A percentile compares a stretch with the other conserved stretches of the same genome.
phyloP scores from a whole-genome alignment of 192 early-diverging fungal species.

The Gaertneriomyces semiglobifer region DNA sequence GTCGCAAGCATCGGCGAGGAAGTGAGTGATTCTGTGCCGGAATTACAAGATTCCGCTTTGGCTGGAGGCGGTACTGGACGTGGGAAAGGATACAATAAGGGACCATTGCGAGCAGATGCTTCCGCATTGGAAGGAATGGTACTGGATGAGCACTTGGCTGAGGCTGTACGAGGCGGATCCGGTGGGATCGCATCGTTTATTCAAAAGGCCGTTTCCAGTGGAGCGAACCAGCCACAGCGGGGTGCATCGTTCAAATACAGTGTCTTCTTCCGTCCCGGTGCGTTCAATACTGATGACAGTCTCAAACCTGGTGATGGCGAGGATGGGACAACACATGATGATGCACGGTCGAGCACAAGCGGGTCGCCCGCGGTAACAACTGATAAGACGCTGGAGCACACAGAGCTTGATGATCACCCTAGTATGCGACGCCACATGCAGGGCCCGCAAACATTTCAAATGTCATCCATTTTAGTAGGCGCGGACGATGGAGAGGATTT shows the following conservation, averaged over 20 bases:
- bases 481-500: too few relatives aligned
- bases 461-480: background rate
- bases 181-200: background rate
- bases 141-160: background rate
- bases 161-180: background rate
- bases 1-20: background rate
- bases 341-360: background rate
- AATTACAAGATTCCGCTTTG: background rate
- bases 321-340: background rate
- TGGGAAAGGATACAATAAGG: too few relatives aligned
- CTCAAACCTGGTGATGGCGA: background rate
- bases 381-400: too few relatives aligned
- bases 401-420: too few relatives aligned
- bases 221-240: background rate
- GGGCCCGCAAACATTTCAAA: background rate
- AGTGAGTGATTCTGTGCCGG: background rate
- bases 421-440: too few relatives aligned
- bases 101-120: too few relatives aligned
- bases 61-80: background rate
- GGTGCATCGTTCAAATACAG: background rate
- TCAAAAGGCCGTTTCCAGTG: background rate
- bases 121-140: background rate
- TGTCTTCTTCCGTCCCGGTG: constrained; percentile 20
- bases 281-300: background rate
- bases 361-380: too few relatives aligned